Evolutionary conservation across 805 yeast genomes (phyloP), one percentile per base, ranked within the genome.

Genomic region (Kodamaea neixiangensis): DNA sequence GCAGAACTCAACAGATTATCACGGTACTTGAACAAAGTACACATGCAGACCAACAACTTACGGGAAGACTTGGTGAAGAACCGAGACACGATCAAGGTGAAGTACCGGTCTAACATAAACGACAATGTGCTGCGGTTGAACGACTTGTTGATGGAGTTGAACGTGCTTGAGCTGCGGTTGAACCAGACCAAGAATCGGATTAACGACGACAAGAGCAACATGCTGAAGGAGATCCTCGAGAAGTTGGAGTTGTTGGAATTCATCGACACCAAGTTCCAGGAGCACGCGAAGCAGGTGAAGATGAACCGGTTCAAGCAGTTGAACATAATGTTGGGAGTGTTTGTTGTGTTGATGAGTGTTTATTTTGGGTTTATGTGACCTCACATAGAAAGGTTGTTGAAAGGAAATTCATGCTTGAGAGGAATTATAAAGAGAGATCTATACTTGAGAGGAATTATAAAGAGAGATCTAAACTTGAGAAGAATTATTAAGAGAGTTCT

Each of bases 221-320:
- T 72, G 55, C 54, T 64, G 29, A 48, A 51, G n/a, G 65, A 63
- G 4, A 56, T 73, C 47, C 54, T 56, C 4, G 61, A 57, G 11
- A 67, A 67, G 52, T 54, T 73, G 44, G 66, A 66, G 35, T 49
- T 65, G 7, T 59, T 74, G 50, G 77, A 73, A 46, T 52, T 56
- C 19, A 58, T 74, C 5, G 65, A 68, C 41, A 52, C 55, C 13
- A 56, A 60, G 43, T 67, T 72, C 43, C 54, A 55, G 22, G 65
- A 64, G 44, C 64, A 69, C 50, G 59, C 71, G 20, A 58, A 51
- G 14, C 52, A 53, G 11, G 58, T 55, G 17, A 59, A 69, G 41
- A 59, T 59, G 22, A 59, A 64, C 35, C 61, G 73, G 21, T 61
- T 70, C 46, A 65, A 63, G 53, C 72, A 69, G 54, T 41, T 68